Evolutionary conservation across 345 rosid species (phyloP), one percentile per base, ranked within the genome.

Genomic region (Populus tremula): DNA sequence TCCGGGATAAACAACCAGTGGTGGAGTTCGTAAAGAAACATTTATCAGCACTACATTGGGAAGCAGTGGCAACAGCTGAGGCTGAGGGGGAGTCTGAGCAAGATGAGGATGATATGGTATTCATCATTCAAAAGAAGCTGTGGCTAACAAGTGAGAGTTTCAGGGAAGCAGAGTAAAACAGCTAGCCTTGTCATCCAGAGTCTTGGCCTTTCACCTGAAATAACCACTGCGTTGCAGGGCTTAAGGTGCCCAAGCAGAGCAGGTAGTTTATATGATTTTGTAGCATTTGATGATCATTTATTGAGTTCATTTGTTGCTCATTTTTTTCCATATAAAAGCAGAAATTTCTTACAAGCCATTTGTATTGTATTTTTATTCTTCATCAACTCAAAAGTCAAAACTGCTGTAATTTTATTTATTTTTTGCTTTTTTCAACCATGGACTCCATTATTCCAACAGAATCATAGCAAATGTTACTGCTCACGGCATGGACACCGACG

Each of bases 111-210:
- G 93, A 90, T 4, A 69, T 82, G 0, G 90, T 93, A 61, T 75
- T 93, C 39, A 74, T 93, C 62, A 66, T 89, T 78, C 96, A 89
- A 72, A 95, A 95, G 89, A 92, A 93, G 84, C 78, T 92, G 49
- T 92, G 97, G 98, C 89, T 92, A 79, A 93, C 98, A 41, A 88
- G 92, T 47, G 93, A 89, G 86, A 91, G 92, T 84, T 85, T 88
- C 74, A 88, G 90, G 84, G 90, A 88, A 72, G 73, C 88, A 9
- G 96, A 93, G 76, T 90, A 88, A 87, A 69, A 77, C 54, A 59
- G 16, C 18, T 50, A 67, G 43, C 31, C 21, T 13, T 49, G 36
- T 12, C 29, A 4, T 25, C 17, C 69, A 35, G 47, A 41, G 21
- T 16, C 29, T 23, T 14, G 20, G 8, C 70, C 23, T 70, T 77